Percentiles rank a stretch among this genome's conserved stretches.
Conservation (phyloP, 176 grass and related monocot genomes). For the Paspalum notatum region DNA sequence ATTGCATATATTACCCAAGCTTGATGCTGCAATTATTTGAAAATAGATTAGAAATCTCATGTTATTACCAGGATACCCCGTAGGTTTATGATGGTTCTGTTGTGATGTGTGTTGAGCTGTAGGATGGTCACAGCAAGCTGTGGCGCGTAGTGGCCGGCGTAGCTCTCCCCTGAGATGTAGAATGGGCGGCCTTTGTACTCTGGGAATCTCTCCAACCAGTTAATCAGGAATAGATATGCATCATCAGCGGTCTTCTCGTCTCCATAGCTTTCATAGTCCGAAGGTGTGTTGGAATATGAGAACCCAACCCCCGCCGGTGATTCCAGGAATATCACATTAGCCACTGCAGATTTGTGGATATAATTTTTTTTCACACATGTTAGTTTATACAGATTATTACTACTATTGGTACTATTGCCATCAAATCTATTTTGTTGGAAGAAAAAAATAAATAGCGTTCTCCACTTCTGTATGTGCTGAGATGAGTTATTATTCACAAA, state of each 20-base stretch:
- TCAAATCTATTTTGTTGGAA: not conserved
- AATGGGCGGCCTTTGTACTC: slow-evolving; percentile 47
- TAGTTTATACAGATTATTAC: no score
- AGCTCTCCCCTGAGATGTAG: slow-evolving; percentile 67
- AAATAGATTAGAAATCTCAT: not conserved
- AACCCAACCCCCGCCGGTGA: slow-evolving; percentile 57
- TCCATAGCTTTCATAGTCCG: slow-evolving; percentile 23
- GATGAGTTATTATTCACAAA: no score
- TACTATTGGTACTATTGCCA: no score
- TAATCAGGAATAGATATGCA: slow-evolving; percentile 41
- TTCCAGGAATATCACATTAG: slow-evolving; percentile 60
- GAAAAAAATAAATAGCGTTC: no score
- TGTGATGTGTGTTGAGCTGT: slow-evolving; percentile 26
- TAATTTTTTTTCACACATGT: no score
- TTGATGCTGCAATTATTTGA: no score
- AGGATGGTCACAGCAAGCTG: slow-evolving; percentile 48
- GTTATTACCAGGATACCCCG: slow-evolving; percentile 34
- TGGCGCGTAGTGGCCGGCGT: slow-evolving; percentile 46
- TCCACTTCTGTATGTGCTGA: no score
- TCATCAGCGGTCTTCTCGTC: slow-evolving; percentile 42
- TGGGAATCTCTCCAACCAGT: slow-evolving; percentile 44
- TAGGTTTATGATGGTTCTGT: slow-evolving; percentile 40
- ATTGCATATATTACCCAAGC: no score
- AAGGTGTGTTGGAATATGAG: slow-evolving; percentile 49
- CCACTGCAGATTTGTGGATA: slow-evolving; percentile 15